phyloP scores from a whole-genome alignment of 1,139 yeast genomes.

The Zygoascus meyerae region DNA sequence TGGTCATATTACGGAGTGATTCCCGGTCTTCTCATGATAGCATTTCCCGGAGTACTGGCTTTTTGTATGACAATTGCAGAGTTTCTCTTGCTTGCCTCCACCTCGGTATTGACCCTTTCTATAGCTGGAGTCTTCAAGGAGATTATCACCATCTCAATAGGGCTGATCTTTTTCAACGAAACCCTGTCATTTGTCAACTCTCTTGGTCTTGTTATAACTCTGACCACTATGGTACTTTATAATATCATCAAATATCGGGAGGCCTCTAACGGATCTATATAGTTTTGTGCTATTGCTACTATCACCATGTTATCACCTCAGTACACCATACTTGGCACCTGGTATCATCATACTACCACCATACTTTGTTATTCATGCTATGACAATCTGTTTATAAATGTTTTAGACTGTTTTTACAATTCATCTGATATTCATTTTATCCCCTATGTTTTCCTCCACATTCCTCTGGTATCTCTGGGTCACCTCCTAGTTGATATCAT shows the following conservation, averaged over 20 bases:
- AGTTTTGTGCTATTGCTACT: no score
- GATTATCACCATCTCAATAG: constrained; percentile 67
- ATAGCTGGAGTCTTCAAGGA: constrained; percentile 94
- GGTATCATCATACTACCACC: no score
- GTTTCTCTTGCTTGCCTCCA: constrained; percentile 71
- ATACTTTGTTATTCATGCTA: no score
- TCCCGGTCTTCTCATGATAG: constrained; percentile 51
- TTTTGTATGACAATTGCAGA: constrained; percentile 89
- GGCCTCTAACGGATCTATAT: no score
- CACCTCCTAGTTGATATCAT: no score
- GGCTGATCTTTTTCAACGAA: constrained; percentile 73
- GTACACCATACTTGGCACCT: no score
- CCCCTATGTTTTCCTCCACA: no score
- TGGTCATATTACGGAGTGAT: constrained; percentile 57
- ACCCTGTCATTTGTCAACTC: constrained; percentile 58
- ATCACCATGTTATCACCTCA: no score
- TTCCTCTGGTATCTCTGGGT: no score
- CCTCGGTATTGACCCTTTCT: constrained; percentile 71
- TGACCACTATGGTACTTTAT: constrained; percentile 75
- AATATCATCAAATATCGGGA: constrained; percentile 7
- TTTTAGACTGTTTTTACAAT: no score
- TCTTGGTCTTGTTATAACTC: constrained; percentile 71
- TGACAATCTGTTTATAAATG: no score
- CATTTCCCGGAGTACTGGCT: constrained; percentile 81
- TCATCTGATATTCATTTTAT: no score